Percentiles rank a stretch among this genome's conserved stretches.
These are phyloP conservation scores for Lipomyces starkeyi DNA, from an alignment of 805 yeast species.

Conservation along the genomic window DNA sequence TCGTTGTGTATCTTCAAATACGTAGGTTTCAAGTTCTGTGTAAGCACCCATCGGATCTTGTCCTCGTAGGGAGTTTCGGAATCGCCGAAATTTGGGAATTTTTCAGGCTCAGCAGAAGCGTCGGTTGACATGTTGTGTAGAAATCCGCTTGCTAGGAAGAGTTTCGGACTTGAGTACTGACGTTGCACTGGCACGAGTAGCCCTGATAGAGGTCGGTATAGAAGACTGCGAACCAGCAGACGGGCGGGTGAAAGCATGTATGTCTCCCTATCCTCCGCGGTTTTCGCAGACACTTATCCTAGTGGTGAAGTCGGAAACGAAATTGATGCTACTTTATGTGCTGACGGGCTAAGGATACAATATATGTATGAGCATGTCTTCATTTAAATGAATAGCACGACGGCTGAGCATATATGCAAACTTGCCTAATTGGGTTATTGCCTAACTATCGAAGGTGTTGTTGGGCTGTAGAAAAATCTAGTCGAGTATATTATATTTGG, in stretches of 20 bases:
- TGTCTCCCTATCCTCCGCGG: neutral
- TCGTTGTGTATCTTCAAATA: slow-evolving; percentile 69
- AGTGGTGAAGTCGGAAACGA: neutral
- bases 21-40: slow-evolving; percentile 52
- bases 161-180: neutral
- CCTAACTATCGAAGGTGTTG: too few relatives aligned
- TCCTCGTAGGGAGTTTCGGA: slow-evolving; percentile 32
- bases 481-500: too few relatives aligned
- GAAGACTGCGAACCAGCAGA: neutral
- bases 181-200: neutral
- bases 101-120: neutral
- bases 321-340: too few relatives aligned
- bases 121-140: neutral
- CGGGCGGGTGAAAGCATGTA: neutral
- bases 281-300: neutral
- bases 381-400: too few relatives aligned
- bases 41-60: slow-evolving; percentile 21
- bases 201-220: neutral
- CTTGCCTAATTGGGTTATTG: too few relatives aligned
- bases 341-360: too few relatives aligned
- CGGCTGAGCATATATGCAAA: too few relatives aligned
- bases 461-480: too few relatives aligned
- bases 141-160: neutral
- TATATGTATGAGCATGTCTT: too few relatives aligned
- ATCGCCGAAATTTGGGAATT: slow-evolving; percentile 11